Conservation (phyloP, 768 basidiomycete genomes). For the Mycena maculata region DNA sequence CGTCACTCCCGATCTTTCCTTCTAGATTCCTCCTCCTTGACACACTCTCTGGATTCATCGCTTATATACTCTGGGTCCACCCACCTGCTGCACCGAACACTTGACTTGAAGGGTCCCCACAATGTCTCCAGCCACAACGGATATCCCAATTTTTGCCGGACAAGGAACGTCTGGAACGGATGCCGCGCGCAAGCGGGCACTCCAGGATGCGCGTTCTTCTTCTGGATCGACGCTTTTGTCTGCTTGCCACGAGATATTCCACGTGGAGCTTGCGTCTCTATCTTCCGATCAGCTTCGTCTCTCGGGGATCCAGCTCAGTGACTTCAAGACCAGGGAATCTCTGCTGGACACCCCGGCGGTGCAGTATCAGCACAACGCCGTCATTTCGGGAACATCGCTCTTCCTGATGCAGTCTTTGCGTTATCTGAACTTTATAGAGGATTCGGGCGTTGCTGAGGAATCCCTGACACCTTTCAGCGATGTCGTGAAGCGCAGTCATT, state of each 20-base stretch:
- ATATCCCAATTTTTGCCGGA: conserved; percentile 67
- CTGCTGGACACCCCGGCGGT: conserved; percentile 52
- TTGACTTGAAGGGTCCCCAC: not conserved
- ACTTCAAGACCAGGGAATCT: conserved; percentile 55
- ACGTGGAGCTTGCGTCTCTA: conserved; percentile 60
- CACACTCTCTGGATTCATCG: not conserved
- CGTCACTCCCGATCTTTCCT: too few species aligned
- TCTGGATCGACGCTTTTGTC: conserved; percentile 58
- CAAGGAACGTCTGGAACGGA: conserved; percentile 59
- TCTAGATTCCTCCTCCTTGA: not conserved
- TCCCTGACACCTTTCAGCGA: conserved; percentile 41
- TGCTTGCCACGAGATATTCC: conserved; percentile 63
- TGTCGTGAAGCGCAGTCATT: conserved; percentile 43
- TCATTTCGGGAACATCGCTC: conserved; percentile 60
- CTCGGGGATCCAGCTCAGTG: conserved; percentile 52
- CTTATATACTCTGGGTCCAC: not conserved
- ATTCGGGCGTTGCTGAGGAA: conserved; percentile 10
- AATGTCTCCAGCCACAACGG: conserved; percentile 21
- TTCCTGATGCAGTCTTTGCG: conserved; percentile 64
- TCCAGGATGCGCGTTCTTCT: conserved; percentile 55
- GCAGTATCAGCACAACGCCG: conserved; percentile 56
- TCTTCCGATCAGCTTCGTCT: conserved; percentile 48
- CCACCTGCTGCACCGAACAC: not conserved
- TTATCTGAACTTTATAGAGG: conserved; percentile 59
- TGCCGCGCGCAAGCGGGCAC: conserved; percentile 49